Percentiles rank a stretch among this genome's conserved stretches.
Evolutionary conservation across 768 basidiomycete genomes (phyloP).

Genomic region (Rhizopogon roseolus): DNA sequence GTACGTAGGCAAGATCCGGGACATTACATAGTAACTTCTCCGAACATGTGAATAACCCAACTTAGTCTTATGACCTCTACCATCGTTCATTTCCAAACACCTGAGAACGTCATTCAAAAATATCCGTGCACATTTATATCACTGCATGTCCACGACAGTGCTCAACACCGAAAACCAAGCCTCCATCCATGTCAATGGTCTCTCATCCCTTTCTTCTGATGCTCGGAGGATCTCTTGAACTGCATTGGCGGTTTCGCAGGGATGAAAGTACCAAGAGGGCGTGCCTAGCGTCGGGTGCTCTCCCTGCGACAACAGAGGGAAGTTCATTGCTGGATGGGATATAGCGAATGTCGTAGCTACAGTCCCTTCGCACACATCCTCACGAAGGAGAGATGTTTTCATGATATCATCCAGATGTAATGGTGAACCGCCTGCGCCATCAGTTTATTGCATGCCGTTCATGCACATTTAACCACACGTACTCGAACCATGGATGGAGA

Average conservation of each 20-base stretch:
- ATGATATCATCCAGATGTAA: slow-evolving; percentile 54
- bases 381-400: slow-evolving; percentile 55
- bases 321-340: slow-evolving; percentile 43
- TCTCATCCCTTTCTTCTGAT: slow-evolving; percentile 19
- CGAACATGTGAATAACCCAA: slow-evolving; percentile 1
- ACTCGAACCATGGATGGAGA: slow-evolving; percentile 66
- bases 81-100: no score
- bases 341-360: slow-evolving; percentile 52
- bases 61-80: background rate
- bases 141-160: slow-evolving; percentile 52
- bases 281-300: slow-evolving; percentile 78
- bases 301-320: slow-evolving; percentile 80
- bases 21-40: background rate
- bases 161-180: slow-evolving; percentile 77
- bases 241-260: slow-evolving; percentile 68
- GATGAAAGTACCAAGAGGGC: slow-evolving; percentile 84
- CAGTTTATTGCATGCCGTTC: slow-evolving; percentile 6
- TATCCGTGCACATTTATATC: slow-evolving; percentile 3
- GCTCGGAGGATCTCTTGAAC: slow-evolving; percentile 68
- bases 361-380: slow-evolving; percentile 36
- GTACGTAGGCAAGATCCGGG: slow-evolving; percentile 1
- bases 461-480: slow-evolving; percentile 29
- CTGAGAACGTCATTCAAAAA: slow-evolving; percentile 2
- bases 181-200: slow-evolving; percentile 46
- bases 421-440: slow-evolving; percentile 55